phyloP scores from a whole-genome alignment of 805 yeast species.

The Metschnikowia vanudenii region DNA sequence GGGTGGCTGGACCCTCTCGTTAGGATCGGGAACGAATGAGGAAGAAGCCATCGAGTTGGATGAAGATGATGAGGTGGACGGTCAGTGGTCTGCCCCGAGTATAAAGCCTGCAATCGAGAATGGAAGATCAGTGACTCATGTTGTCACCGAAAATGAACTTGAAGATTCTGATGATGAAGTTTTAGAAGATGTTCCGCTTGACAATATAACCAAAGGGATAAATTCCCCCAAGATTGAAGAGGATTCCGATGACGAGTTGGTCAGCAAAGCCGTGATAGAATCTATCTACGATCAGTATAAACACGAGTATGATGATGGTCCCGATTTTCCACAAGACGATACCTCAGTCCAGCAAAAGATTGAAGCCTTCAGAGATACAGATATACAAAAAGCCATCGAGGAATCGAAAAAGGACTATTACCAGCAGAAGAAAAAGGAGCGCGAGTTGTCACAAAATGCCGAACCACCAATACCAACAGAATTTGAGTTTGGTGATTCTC shows the following conservation, averaged over 20 bases:
- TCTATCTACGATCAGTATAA: conserved; percentile 36
- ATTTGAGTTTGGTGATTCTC: conserved; percentile 23
- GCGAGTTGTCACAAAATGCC: not conserved
- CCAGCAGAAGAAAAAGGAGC: conserved; percentile 27
- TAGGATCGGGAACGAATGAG: conserved; percentile 36
- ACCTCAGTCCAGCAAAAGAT: conserved; percentile 6
- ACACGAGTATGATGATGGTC: conserved; percentile 11
- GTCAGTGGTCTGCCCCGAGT: too few species aligned
- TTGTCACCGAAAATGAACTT: not conserved
- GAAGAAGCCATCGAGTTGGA: conserved; percentile 53
- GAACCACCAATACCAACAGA: not conserved
- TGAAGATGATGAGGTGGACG: conserved; percentile 30
- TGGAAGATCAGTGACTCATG: not conserved
- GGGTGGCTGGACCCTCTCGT: conserved; percentile 79
- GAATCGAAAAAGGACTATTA: conserved; percentile 45
- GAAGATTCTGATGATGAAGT: conserved; percentile 21
- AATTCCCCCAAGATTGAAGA: not conserved
- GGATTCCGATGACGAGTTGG: conserved; percentile 25
- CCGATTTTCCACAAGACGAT: not conserved
- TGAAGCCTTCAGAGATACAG: conserved; percentile 30
- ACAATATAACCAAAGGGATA: not conserved
- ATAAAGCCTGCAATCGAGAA: too few species aligned
- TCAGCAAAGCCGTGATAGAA: conserved; percentile 32
- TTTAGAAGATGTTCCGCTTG: conserved; percentile 27
- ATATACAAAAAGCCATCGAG: conserved; percentile 48